Percentiles rank a stretch among this genome's conserved stretches.
Conservation (phyloP, 345 rosid species). For the Corymbia maculata region DNA sequence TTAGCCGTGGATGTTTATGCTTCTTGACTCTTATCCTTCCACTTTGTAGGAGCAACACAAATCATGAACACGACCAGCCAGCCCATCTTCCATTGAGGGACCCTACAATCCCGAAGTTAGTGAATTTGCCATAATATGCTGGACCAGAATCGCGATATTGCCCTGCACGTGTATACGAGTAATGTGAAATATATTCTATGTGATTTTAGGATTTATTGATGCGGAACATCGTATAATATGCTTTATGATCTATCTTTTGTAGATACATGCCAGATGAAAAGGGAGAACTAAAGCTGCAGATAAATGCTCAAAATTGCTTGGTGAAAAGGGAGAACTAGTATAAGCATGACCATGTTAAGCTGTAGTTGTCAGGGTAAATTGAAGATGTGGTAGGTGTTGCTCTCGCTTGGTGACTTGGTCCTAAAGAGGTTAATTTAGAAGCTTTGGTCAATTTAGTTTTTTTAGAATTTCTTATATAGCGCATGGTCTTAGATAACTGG, state of each 20-base stretch:
- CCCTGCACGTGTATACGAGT: constrained; percentile 98
- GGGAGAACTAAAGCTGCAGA: constrained; percentile 64
- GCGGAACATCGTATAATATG: background rate
- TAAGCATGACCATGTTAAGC: background rate
- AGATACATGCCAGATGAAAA: constrained; percentile 76
- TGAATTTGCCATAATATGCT: constrained; percentile 73
- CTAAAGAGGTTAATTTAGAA: background rate
- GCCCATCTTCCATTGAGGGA: constrained; percentile 75
- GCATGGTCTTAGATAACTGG: background rate
- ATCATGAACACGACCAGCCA: constrained; percentile 93
- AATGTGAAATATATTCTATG: background rate
- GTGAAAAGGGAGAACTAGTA: no score
- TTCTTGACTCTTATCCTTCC: background rate
- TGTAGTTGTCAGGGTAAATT: background rate
- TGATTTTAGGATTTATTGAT: background rate
- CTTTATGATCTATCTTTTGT: background rate
- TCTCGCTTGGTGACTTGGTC: background rate
- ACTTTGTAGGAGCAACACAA: constrained; percentile 78
- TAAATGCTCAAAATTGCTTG: constrained; percentile 89
- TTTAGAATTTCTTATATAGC: background rate
- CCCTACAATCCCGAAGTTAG: constrained; percentile 51
- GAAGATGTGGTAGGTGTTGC: background rate
- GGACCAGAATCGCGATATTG: constrained; percentile 90
- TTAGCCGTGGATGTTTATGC: background rate
- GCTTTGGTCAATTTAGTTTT: background rate